These are phyloP conservation scores for Malus hybrid DNA, from an alignment of 331 rosid species.

Conservation along the genomic window DNA sequence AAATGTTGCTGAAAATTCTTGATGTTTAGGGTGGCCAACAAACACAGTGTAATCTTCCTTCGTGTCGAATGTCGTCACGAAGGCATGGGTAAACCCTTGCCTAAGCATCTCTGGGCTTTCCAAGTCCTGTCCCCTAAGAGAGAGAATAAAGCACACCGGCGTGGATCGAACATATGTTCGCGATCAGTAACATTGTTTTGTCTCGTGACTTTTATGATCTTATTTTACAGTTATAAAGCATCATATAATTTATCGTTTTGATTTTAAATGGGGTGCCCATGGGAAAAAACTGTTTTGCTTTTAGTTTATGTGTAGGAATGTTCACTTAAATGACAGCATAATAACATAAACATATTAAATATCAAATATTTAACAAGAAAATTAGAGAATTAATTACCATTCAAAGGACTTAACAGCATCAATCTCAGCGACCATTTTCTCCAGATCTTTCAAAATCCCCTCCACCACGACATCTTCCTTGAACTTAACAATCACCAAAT, in stretches of 20 bases:
- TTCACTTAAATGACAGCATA: not conserved
- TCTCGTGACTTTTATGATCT: not conserved
- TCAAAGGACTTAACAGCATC: slow-evolving; percentile 74
- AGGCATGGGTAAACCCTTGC: slow-evolving; percentile 85
- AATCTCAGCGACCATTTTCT: slow-evolving; percentile 63
- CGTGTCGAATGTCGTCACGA: slow-evolving; percentile 71
- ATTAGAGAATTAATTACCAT: slow-evolving; percentile 35
- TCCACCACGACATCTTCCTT: slow-evolving; percentile 64
- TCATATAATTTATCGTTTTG: not conserved
- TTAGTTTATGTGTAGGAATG: no score
- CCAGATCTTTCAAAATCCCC: slow-evolving; percentile 60
- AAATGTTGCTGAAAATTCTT: slow-evolving; percentile 66
- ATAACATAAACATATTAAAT: no score
- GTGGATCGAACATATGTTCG: not conserved
- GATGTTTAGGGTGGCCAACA: slow-evolving; percentile 66
- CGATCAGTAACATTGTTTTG: no score
- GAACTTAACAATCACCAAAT: slow-evolving; percentile 77
- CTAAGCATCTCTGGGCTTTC: slow-evolving; percentile 72
- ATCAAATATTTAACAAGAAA: no score
- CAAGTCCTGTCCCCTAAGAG: slow-evolving; percentile 63
- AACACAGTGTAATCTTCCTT: slow-evolving; percentile 66
- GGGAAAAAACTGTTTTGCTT: not conserved
- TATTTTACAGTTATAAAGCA: not conserved
- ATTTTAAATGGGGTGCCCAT: not conserved
- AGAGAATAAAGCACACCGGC: no score